Evolutionary conservation across 2,329 filamentous ascomycete genomes (phyloP).

Genomic region (Colletotrichum siamense): DNA sequence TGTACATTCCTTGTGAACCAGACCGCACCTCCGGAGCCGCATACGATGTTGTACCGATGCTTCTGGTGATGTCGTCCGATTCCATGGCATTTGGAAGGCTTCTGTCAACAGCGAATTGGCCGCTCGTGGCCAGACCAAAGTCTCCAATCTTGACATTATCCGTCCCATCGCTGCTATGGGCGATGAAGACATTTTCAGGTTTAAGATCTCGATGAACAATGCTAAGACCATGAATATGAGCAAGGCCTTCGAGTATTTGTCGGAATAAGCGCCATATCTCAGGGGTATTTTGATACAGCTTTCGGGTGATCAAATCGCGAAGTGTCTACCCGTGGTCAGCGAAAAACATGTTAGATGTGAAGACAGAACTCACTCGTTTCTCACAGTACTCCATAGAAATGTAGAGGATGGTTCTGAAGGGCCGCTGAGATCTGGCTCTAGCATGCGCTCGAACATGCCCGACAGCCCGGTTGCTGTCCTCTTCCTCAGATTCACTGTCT

Average conservation of each 20-base stretch:
- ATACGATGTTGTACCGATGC: constrained; percentile 83
- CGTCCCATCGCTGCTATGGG: constrained; percentile 68
- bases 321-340: constrained; percentile 64
- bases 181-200: constrained; percentile 95
- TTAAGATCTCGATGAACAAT: constrained; percentile 97
- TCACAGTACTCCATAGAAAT: constrained; percentile 99
- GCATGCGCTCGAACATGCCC: constrained; percentile 23
- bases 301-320: constrained; percentile 82
- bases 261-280: constrained; percentile 91
- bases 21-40: constrained; percentile 91
- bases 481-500: constrained; percentile 42
- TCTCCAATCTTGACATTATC: constrained; percentile 96
- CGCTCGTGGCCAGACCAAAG: constrained; percentile 92
- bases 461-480: constrained; percentile 29
- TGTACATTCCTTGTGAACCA: constrained; percentile 77
- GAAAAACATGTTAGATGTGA: background rate
- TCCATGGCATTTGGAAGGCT: constrained; percentile 45
- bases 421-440: constrained; percentile 44
- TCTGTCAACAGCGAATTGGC: constrained; percentile 73
- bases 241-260: constrained; percentile 87
- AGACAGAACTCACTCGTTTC: constrained; percentile 66
- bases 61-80: constrained; percentile 71
- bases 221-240: constrained; percentile 86
- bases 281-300: constrained; percentile 74
- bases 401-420: constrained; percentile 79